Evolutionary conservation across 139 green algal species (phyloP), one percentile per base, ranked within the genome.

Genomic region (Tetradesmus obliquus): DNA sequence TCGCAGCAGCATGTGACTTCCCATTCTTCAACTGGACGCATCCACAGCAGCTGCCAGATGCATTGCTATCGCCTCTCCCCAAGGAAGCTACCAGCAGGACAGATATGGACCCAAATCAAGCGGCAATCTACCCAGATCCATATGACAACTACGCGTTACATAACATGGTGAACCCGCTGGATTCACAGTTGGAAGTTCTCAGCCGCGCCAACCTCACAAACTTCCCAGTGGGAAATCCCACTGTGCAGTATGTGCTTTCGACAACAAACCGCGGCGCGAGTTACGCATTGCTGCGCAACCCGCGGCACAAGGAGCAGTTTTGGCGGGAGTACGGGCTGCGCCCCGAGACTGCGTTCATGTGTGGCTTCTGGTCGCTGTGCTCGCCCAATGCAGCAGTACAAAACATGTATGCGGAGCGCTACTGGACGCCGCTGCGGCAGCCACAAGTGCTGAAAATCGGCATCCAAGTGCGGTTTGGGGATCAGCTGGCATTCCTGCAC

Each of bases 391-490:
- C 71, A 10, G 66, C 82, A 32, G 66, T 92, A 3, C 22, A 51
- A 9, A 19, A 32, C 0, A 15, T 32, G 3, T 89, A 92, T 22
- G 8, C n/a, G 66, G 15, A 57, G 53, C 15, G 66, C 1, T 84
- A 80, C 54, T 92, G 89, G 89, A 3, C 84, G 17, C 81, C 22
- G 3, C 81, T 92, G 51, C 54, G 8, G 9, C 20, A 84, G 9
- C 81, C 81, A 2, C 22, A 20, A 9, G 55, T 51, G 0, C 72
- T 92, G 10, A 89, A 74, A 13, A 92, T 92, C n/a, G 89, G 82
- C 51, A 83, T 92, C n/a, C 66, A 88, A 83, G 62, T 92, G 9
- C 89, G 89, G 6, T 32, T 84, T 22, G 89, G 89, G 2, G 89
- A 92, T 57, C 5, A 3, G 19, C 57, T 76, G 81, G 19, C 51